Base-by-base conservation (phyloP, 352 stramenopile species). In the Globisporangium paddicum region DNA sequence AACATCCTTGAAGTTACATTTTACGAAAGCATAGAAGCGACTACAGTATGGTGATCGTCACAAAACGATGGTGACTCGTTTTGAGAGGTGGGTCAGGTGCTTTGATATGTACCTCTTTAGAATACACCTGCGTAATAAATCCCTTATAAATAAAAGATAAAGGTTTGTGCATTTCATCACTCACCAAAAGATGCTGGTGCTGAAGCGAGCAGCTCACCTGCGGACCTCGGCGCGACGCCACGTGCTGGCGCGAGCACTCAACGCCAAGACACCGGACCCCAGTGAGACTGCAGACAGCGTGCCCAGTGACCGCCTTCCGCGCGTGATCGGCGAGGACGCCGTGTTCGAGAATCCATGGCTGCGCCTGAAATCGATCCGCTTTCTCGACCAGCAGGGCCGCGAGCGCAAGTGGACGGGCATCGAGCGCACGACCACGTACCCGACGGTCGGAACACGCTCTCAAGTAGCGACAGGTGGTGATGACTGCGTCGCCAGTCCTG, bases 341-440 rank as follows among this genome's bases (percentile, higher is more conserved):
- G 42, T 88, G n/a, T 90, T 82, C 54, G 74, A 88, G 60, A 88
- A 88, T 46, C 68, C 68, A 54, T 90, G 76, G 47, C 30, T 65
- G 37, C 59, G 59, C 0, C 66, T 89, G 47, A 90, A 90, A 63
- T 66, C 66, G 41, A 90, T 89, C 35, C 70, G 72, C 13, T 90
- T 86, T 59, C 66, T 90, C 40, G 77, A 90, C 50, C 56, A 69
- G 5, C 49, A 57, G 11, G 78, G 78, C 35, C 66, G 51, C 26
- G 69, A 85, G 61, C 78, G 81, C 21, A 61, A 78, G 32, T 89
- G 78, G 81, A 89, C 73, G 8, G 77, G 81, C 0, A 67, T 89
- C 1, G 78, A 90, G 58, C 74, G 81, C 47, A 89, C 78, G 35
- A 87, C 78, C 3, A 86, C 74, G 23, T 83, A 88, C 47, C 80